Conservation (phyloP, 805 yeast species). For the Myxozyma melibiosi region DNA sequence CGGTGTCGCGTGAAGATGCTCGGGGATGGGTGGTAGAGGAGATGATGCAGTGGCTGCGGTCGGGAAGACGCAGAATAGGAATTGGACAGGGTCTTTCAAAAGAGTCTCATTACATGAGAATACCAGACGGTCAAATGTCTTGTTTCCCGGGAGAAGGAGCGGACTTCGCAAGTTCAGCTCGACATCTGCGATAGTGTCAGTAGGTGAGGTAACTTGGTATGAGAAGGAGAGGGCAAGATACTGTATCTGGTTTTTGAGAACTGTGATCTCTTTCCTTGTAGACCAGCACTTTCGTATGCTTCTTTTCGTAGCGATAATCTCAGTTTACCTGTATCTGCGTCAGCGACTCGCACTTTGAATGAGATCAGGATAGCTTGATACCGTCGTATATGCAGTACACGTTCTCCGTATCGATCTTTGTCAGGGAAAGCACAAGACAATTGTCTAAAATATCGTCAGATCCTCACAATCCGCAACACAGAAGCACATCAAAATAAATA, state of each 20-base stretch:
- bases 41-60: background rate
- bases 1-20: slow-evolving; percentile 10
- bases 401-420: slow-evolving; percentile 25
- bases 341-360: background rate
- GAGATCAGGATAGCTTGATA: background rate
- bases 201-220: background rate
- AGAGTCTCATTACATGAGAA: slow-evolving; percentile 10
- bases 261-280: slow-evolving; percentile 22
- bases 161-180: slow-evolving; percentile 27
- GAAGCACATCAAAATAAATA: background rate
- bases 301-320: slow-evolving; percentile 21
- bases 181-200: slow-evolving; percentile 15
- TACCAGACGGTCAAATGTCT: slow-evolving; percentile 21
- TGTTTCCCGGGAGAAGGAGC: slow-evolving; percentile 19
- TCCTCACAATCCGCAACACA: too few relatives aligned
- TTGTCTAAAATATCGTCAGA: slow-evolving; percentile 12
- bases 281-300: slow-evolving; percentile 23
- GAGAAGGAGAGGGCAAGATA: slow-evolving; percentile 1
- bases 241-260: slow-evolving; percentile 19
- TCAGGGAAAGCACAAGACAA: slow-evolving; percentile 26
- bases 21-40: slow-evolving; percentile 18
- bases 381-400: slow-evolving; percentile 31
- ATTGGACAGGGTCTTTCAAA: slow-evolving; percentile 11
- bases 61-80: slow-evolving; percentile 16
- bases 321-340: slow-evolving; percentile 12